Evolutionary conservation across 257 asterid species (phyloP).

Genomic region (Cordia subcordata): DNA sequence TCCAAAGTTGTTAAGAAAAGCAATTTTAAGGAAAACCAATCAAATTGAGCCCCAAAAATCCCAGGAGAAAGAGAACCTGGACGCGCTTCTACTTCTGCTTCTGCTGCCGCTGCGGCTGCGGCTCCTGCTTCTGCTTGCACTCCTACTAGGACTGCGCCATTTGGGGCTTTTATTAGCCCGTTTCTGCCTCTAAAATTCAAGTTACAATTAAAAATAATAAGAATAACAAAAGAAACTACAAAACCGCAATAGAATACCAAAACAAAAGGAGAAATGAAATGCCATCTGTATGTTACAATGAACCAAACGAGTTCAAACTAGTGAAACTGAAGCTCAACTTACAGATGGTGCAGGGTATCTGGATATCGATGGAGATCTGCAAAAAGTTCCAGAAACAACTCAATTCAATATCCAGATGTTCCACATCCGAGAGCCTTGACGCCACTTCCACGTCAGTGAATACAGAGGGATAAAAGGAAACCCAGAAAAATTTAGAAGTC

Average conservation of each 20-base stretch:
- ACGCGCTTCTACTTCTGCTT: constrained; percentile 67
- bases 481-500: constrained; percentile 39
- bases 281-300: too few species aligned
- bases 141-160: constrained; percentile 32
- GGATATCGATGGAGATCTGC: constrained; percentile 99
- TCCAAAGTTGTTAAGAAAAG: too few species aligned
- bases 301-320: neutral
- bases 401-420: constrained; percentile 77
- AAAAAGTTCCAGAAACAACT: constrained; percentile 94
- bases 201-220: neutral
- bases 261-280: neutral
- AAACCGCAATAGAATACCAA: neutral
- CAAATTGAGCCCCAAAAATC: too few species aligned
- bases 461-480: constrained; percentile 37
- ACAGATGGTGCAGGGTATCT: constrained; percentile 83
- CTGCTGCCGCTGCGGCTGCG: constrained; percentile 36
- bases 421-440: constrained; percentile 86
- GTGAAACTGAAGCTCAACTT: constrained; percentile 30
- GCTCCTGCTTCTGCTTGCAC: constrained; percentile 40
- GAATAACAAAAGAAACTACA: neutral
- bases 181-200: constrained; percentile 28
- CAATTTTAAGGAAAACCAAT: too few species aligned
- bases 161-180: constrained; percentile 58
- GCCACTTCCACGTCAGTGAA: constrained; percentile 71
- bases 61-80: constrained; percentile 41